These are phyloP conservation scores for Skeletonema grethae DNA, from an alignment of 108 stramenopile genomes.

Conservation along the genomic window DNA sequence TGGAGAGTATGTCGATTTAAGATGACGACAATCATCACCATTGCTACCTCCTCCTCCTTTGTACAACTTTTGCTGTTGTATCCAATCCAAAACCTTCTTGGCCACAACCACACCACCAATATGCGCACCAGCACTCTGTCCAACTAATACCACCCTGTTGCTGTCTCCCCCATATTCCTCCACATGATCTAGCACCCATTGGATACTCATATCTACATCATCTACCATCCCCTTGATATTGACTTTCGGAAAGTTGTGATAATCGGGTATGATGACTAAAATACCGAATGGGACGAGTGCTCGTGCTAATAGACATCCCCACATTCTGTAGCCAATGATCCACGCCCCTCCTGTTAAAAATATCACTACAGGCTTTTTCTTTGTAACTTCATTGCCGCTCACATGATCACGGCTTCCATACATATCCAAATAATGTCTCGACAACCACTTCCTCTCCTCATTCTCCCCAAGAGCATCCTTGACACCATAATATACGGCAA, in stretches of 20 bases:
- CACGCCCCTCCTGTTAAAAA: conserved; percentile 77
- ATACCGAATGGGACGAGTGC: conserved; percentile 53
- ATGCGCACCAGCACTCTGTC: conserved; percentile 79
- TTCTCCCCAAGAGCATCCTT: background rate
- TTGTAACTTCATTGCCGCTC: background rate
- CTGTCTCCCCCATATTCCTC: conserved; percentile 69
- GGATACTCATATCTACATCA: conserved; percentile 62
- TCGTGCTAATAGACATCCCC: conserved; percentile 67
- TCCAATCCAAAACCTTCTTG: conserved; percentile 42
- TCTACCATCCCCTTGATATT: conserved; percentile 61
- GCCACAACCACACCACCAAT: conserved; percentile 44
- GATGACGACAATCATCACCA: conserved; percentile 11
- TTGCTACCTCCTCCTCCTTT: background rate
- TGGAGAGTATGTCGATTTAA: conserved; percentile 18
- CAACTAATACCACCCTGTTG: conserved; percentile 53
- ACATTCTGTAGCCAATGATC: conserved; percentile 86
- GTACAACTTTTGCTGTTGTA: background rate
- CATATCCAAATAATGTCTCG: conserved; percentile 40
- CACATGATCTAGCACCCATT: conserved; percentile 60
- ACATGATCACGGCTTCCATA: conserved; percentile 26
- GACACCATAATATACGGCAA: conserved; percentile 39
- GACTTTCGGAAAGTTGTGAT: conserved; percentile 66
- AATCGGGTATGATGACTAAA: conserved; percentile 73
- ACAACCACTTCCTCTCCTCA: conserved; percentile 1
- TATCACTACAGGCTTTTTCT: conserved; percentile 54